Evolutionary conservation across 176 grass and related monocot species (phyloP), one percentile per base, ranked within the genome.

Genomic region (Zoysia pacifica): DNA sequence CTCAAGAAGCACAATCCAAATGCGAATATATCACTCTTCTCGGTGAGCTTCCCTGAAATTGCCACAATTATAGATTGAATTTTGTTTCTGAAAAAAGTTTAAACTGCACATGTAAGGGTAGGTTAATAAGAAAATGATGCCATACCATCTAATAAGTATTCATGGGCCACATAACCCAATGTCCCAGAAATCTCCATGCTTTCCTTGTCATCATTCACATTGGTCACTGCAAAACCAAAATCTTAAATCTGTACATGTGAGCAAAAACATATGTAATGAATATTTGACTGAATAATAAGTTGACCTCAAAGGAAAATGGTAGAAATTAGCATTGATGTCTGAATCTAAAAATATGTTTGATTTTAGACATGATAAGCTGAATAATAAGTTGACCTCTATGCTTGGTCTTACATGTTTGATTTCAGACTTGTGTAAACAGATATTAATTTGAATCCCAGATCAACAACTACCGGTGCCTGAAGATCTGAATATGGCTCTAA

Each of bases 311-410:
- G 8, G 42, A 86, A 89, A 62, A 75, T 16, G 13, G 58, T 48
- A 85, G 48, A 28, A 56, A 40, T 49, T 97, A 16, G 94, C 90
- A 69, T 87, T 92, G 78, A 89, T 94, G 45, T 94, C 85, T 72
- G 87, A 90, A 81, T 94, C 91, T 72, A 97, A 82, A 83, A 97
- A 91, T 84, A 97, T 91, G 76, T 97, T 97, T 67, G 94, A 97
- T 40, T 28, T 28, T 28, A 28, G 28, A 28, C 28, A 28, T 28
- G 28, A 28, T 28, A 28, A 28, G 28, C 28, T 28, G 28, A 28
- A 28, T 28, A 28, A 28, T 28, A 28, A 28, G 28, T 28, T 28
- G 28, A 28, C 28, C 28, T 28, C 28, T 28, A 28, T 28, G 28
- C 28, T 28, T 28, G 28, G 28, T 28, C 28, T 28, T 28, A 28